Base-by-base conservation (phyloP, 495 filamentous ascomycete genomes). In the Penicillium pulvis region DNA sequence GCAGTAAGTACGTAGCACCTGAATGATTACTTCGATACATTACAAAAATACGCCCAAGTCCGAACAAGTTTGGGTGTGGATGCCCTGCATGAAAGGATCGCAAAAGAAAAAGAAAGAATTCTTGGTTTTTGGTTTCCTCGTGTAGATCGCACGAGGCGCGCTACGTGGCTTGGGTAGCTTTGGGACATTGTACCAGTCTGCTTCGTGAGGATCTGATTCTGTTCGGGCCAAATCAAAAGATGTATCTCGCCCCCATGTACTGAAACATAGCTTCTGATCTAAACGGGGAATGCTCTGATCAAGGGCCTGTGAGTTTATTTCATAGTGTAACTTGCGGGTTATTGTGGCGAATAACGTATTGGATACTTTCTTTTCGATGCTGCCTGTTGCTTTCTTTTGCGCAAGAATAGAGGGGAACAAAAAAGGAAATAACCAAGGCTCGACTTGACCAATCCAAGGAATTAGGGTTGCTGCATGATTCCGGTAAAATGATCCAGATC, bases 91-190 rank as follows among this genome's bases (percentile, higher is more conserved):
- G 39, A 41, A 17, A 41, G 39, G 2, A 41, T 41, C 7, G 16
- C 4, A 7, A 41, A 41, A 41, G 16, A 6, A 16, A 17, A 41
- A 16, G 4, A 16, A 41, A 41, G 4, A 3, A 6, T n/a, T 23
- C 2, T 23, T 23, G 20, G 20, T 23, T 23, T 23, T 23, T 23
- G 20, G 20, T 23, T 17, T 41, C 39, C 43, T 23, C 43, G 43
- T 20, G 43, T 46, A 24, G 43, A 46, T 46, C 43, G 39, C 39
- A 41, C 39, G 17, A 46, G 43, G 19, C 12, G 4, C 42, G 19
- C 43, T 23, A 46, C 43, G 43, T 46, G 43, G 43, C 43, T 46
- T 8, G 9, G 19, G 43, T 46, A 19, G 43, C 43, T 46, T 8
- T 4, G 19, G 19, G 43, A 24, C 19, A 23, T 14, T 46, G 43